phyloP scores from a whole-genome alignment of 345 rosid genomes.

The thale cress (Arabidopsis thaliana) region DNA sequence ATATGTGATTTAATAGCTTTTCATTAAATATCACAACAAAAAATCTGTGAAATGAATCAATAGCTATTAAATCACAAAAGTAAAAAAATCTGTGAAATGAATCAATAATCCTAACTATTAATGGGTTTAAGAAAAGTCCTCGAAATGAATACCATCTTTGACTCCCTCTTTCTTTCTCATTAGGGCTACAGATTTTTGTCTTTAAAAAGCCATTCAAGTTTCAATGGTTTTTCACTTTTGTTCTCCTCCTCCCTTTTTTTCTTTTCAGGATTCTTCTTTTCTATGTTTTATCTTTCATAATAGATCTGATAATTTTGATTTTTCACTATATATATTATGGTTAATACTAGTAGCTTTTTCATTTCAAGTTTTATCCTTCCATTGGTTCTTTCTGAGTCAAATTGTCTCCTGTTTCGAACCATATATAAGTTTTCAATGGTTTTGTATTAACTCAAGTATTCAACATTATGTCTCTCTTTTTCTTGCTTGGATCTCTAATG shows the following conservation, averaged over 20 bases:
- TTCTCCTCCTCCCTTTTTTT: not conserved
- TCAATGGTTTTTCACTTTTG: not conserved
- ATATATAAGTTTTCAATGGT: not conserved
- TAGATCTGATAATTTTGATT: not conserved
- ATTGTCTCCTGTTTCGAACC: not conserved
- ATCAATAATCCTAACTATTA: not conserved
- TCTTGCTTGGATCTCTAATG: not conserved
- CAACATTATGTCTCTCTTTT: not conserved
- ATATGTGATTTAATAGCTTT: too few relatives aligned
- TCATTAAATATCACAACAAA: too few relatives aligned
- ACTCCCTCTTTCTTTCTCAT: not conserved
- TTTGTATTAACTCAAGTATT: not conserved
- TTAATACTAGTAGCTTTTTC: not conserved
- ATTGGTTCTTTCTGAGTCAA: not conserved
- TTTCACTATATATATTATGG: not conserved
- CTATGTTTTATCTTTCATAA: not conserved
- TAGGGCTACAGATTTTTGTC: not conserved
- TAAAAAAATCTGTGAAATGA: not conserved
- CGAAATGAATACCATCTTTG: not conserved
- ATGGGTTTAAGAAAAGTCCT: not conserved
- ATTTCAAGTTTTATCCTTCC: not conserved
- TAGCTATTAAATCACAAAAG: too few relatives aligned
- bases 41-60: too few relatives aligned
- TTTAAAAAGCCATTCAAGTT: constrained; percentile 12
- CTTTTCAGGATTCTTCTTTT: not conserved